Base-by-base conservation (phyloP, 257 asterid genomes). In the Ajuga chamaepitys region DNA sequence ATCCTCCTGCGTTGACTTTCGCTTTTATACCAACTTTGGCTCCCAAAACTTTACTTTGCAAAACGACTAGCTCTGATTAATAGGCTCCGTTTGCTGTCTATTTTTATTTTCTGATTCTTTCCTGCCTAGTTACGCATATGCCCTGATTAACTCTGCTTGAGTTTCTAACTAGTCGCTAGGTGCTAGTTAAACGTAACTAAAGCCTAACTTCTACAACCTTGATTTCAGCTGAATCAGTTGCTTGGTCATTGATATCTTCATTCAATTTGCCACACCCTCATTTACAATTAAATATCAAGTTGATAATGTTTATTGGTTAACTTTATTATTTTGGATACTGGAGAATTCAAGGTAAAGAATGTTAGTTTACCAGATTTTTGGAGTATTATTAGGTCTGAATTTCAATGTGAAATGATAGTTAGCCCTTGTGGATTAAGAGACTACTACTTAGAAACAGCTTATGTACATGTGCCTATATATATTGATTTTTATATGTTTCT, bases 1-100 rank as follows among this genome's bases (percentile, higher is more conserved):
- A 35, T 50, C 61, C 13, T 35, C 9, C 42, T 58, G 40, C 9
- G 62, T 74, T 74, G 70, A 45, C 60, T 54, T 46, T 28, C 38
- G 1, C 7, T 50, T 24, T 50, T 48, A 9, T 65, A 66, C 41
- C 25, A 66, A 50, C 34, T 41, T 18, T 26, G 62, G 24, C 67
- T 34, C 25, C 26, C 7, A 12, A 5, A 57, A 24, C 62, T 62
- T 7, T 55, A 18, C 40, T 10, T 28, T 26, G 51, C n/a, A n/a
- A n/a, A n/a, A n/a, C n/a, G n/a, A n/a, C n/a, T 14, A 3, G 6
- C 10, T 40, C 4, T 4, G 44, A 56, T 37, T 35, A 9, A n/a
- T 26, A n/a, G n/a, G n/a, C n/a, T n/a, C n/a, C n/a, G n/a, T n/a
- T n/a, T n/a, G n/a, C n/a, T n/a, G n/a, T n/a, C n/a, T n/a, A n/a